Base-by-base conservation (phyloP, 2,329 filamentous ascomycete species). In the Fusarium sp. region DNA sequence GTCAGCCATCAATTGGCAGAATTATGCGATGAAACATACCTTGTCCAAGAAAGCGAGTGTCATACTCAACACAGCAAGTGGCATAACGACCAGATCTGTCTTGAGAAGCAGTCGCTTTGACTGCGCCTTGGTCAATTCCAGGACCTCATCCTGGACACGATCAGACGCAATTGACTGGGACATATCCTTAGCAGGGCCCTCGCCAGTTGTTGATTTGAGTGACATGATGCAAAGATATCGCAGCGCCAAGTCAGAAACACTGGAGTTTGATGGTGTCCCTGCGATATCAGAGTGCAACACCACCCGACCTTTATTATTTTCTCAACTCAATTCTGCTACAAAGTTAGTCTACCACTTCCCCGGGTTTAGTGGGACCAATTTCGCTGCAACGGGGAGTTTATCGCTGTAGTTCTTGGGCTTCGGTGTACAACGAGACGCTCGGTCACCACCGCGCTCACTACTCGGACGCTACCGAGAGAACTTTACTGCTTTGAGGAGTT, bases 31-130 rank as follows among this genome's bases (percentile, higher is more conserved):
- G 10, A 0, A 1, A 1, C 20, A 7, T 45, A 68, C 68, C 15
- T 71, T 71, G 9, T 71, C 68, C 0, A 71, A 0, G 9, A 68
- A 71, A 0, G 57, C 68, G 0, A 71, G 33, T 0, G 68, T 71
- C 68, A 71, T 71, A 2, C 35, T 35, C 2, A 71, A 20, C 0
- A 71, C 61, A 6, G 70, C 47, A 1, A 71, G 68, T 1, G 68
- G 63, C 36, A 71, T 57, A 1, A 71, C 68, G 0, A 71, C 68
- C 9, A 71, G 5, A 0, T 71, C 68, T 0, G 68, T 71, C 47
- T 71, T 71, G 2, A 68, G 49, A 0, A 71, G 55, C 0, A 68
- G 45, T 7, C 64, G 62, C 25, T 67, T 67, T 0, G 64, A 59
- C 0, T 67, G 62, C 0, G 64, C 64, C 18, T 67, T 67, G 9